A percentile compares a stretch with the other conserved stretches of the same genome.
phyloP scores from a whole-genome alignment of 176 grass and related monocot genomes.

The Saccharum officinarum region DNA sequence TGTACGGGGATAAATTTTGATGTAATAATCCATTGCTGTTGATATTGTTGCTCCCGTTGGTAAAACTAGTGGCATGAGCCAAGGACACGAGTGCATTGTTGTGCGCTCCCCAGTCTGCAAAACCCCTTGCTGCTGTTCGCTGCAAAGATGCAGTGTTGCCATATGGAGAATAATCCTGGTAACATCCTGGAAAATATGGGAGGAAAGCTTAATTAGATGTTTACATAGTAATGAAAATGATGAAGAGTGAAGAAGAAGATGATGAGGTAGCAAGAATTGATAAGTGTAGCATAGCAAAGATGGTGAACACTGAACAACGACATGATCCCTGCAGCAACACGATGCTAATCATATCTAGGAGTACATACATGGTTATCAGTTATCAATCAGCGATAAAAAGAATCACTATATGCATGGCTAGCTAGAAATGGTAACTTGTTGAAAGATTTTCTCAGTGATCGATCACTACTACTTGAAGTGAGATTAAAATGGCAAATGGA shows the following conservation, averaged over 20 bases:
- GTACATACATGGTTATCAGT: not conserved
- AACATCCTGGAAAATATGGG: constrained; percentile 23
- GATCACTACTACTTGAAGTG: not conserved
- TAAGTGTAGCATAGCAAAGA: constrained; percentile 4
- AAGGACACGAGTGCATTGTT: constrained; percentile 26
- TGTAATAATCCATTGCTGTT: constrained; percentile 40
- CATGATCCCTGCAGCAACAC: not conserved
- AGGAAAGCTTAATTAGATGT: not conserved
- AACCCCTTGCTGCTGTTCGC: not conserved
- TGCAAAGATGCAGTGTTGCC: not conserved
- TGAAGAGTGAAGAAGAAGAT: not conserved
- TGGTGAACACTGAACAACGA: not conserved
- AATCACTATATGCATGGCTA: not conserved
- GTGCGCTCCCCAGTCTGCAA: constrained; percentile 26
- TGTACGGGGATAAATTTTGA: constrained; percentile 23
- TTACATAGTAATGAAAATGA: not conserved
- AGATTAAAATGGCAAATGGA: not conserved
- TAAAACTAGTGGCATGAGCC: not conserved
- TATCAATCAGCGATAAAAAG: not conserved
- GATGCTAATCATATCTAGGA: not conserved
- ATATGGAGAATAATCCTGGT: constrained; percentile 23
- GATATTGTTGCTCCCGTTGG: not conserved
- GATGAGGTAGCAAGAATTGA: not conserved
- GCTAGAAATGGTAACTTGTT: not conserved
- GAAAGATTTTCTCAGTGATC: not conserved